Conservation (phyloP, 306 rosid genomes). For the Malus sieversii region DNA sequence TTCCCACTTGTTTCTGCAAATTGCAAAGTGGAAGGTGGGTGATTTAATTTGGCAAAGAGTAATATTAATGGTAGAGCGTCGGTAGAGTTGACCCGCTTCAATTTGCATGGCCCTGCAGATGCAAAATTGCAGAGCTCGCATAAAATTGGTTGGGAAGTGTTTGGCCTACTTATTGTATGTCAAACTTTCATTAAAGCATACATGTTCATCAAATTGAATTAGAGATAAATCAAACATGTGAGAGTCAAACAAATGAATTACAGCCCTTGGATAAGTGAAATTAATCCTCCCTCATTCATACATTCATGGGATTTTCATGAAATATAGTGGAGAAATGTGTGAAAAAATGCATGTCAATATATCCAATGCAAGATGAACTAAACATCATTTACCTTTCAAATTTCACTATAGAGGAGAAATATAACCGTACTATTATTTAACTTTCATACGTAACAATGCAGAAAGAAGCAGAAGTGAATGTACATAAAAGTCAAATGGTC, state of each 20-base stretch:
- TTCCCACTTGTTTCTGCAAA: neutral
- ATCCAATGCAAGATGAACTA: too few relatives aligned
- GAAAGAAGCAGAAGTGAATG: too few relatives aligned
- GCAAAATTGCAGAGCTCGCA: neutral
- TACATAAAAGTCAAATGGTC: too few relatives aligned
- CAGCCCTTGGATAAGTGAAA: neutral
- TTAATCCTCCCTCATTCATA: too few relatives aligned
- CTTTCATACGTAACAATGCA: too few relatives aligned
- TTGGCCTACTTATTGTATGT: neutral
- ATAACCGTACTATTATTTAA: too few relatives aligned
- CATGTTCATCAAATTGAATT: neutral
- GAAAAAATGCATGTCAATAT: too few relatives aligned
- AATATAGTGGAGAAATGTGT: neutral
- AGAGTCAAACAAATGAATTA: neutral
- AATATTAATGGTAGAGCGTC: neutral
- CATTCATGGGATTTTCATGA: too few relatives aligned
- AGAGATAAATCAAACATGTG: neutral
- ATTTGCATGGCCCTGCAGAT: neutral
- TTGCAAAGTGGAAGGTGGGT: constrained; percentile 1
- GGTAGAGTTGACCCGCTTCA: constrained; percentile 8
- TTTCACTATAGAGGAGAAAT: too few relatives aligned
- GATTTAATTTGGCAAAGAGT: neutral
- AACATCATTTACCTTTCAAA: too few relatives aligned
- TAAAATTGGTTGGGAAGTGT: neutral
- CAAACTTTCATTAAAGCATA: neutral